Base-by-base conservation (phyloP, 2,329 filamentous ascomycete species). In the Beauveria sp. region DNA sequence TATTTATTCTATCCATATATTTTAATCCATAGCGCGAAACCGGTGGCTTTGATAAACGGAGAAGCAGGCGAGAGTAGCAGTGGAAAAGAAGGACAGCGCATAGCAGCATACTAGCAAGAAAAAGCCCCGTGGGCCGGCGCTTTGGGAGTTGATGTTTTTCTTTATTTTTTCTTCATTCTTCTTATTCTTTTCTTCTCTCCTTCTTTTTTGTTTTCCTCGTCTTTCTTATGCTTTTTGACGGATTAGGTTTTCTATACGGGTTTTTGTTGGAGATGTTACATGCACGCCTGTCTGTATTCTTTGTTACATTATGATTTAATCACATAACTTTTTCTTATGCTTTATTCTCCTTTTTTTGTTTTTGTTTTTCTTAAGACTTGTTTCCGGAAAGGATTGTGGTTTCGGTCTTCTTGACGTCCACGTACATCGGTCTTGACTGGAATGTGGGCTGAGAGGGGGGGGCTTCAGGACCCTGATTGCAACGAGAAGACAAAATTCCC, bases 21-120 rank as follows among this genome's bases (percentile, higher is more conserved):
- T 18, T 48, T 60, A 40, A 20, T 40, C 44, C n/a, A 53, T 59
- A 58, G 55, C 55, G 55, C 55, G 51, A 9, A 43, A 48, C 37
- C 26, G 18, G 28, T 44, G 55, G 34, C 30, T 51, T 26, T 8
- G 12, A 40, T 1, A 16, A 34, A 34, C 3, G 28, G 26, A 56
- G 26, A 34, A n/a, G 12, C 34, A 47, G 12, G 37, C 37, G 16
- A 37, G 53, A 30, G 40, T 44, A 5, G 24, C 5, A 22, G 20
- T 26, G 14, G 14, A 22, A 6, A 40, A 34, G 40, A 14, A 14
- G 20, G 40, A 37, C 34, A 41, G 34, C 30, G 55, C 55, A 48
- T 22, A 57, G 12, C 28, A 52, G 44, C 44, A 46, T 41, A 58
- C 26, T 46, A 58, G 14, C 43, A 43, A 41, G 16, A 56, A 46